Percentiles rank a stretch among this genome's conserved stretches.
Conservation (phyloP, 2,329 filamentous ascomycete species). For the Xylaria sp. region DNA sequence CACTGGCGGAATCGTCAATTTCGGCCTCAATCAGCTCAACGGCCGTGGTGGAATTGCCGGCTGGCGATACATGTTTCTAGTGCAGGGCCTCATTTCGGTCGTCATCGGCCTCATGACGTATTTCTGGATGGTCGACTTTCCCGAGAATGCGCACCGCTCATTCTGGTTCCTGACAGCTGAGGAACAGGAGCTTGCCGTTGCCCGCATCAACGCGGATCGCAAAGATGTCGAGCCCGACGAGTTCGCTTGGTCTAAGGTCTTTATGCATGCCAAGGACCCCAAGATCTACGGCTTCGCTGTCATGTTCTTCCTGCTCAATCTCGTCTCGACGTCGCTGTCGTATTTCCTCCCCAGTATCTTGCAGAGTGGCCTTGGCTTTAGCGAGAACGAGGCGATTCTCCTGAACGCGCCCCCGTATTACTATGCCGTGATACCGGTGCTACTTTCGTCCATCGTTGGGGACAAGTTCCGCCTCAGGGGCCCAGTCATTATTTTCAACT, state of each 20-base stretch:
- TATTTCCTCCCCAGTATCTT: constrained; percentile 75
- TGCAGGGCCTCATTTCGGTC: constrained; percentile 71
- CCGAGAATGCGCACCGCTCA: constrained; percentile 67
- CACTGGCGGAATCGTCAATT: constrained; percentile 75
- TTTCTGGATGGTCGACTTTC: constrained; percentile 78
- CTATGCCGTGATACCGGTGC: constrained; percentile 71
- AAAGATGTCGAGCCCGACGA: constrained; percentile 67
- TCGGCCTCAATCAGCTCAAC: constrained; percentile 72
- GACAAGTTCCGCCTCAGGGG: constrained; percentile 70
- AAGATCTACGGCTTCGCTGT: constrained; percentile 74
- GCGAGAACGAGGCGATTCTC: constrained; percentile 64
- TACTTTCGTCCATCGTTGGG: constrained; percentile 70
- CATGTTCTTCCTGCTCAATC: constrained; percentile 74
- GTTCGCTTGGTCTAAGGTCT: constrained; percentile 66
- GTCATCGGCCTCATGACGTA: constrained; percentile 70
- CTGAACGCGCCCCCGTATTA: constrained; percentile 76
- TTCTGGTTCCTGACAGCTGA: constrained; percentile 67
- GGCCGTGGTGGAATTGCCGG: constrained; percentile 66
- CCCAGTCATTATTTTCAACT: constrained; percentile 74
- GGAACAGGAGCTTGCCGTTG: constrained; percentile 67
- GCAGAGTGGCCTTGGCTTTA: constrained; percentile 65
- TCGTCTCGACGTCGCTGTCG: constrained; percentile 71
- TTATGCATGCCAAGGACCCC: constrained; percentile 66
- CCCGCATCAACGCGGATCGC: constrained; percentile 69
- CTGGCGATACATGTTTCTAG: constrained; percentile 77